Conservation (phyloP, 2,329 filamentous ascomycete species). For the Paraphaeosphaeria minitans region DNA sequence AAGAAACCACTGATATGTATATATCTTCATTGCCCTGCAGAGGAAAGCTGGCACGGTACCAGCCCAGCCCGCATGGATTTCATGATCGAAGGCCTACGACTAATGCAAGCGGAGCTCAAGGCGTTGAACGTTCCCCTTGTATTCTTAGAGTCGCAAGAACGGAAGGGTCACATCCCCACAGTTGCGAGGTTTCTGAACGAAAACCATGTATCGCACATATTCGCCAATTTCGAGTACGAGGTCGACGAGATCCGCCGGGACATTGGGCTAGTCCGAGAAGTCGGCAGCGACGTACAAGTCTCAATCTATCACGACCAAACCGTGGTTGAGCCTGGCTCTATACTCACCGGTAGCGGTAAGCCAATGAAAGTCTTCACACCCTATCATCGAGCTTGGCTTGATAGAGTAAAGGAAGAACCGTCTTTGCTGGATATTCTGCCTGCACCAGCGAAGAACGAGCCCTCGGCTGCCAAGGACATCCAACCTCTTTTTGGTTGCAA, state of each 20-base stretch:
- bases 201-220: slow-evolving; percentile 54
- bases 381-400: slow-evolving; percentile 56
- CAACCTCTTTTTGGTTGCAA: slow-evolving; percentile 39
- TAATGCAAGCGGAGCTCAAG: slow-evolving; percentile 54
- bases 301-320: slow-evolving; percentile 57
- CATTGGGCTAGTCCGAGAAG: slow-evolving; percentile 49
- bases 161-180: slow-evolving; percentile 50
- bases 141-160: slow-evolving; percentile 50
- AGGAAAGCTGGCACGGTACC: slow-evolving; percentile 58
- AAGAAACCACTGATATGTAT: slow-evolving; percentile 52
- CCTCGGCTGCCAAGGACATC: slow-evolving; percentile 32
- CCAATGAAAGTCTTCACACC: slow-evolving; percentile 60
- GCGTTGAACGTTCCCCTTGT: slow-evolving; percentile 57
- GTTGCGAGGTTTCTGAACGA: slow-evolving; percentile 52
- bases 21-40: slow-evolving; percentile 54
- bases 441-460: slow-evolving; percentile 48
- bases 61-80: slow-evolving; percentile 56
- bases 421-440: slow-evolving; percentile 51
- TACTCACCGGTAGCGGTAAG: slow-evolving; percentile 50
- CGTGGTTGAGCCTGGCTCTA: slow-evolving; percentile 52
- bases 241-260: slow-evolving; percentile 54
- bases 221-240: slow-evolving; percentile 55
- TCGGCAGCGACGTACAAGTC: slow-evolving; percentile 46
- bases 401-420: slow-evolving; percentile 49
- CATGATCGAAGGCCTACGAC: slow-evolving; percentile 51